Conservation (phyloP, 2,329 filamentous ascomycete species). For the Alternaria sp. region DNA sequence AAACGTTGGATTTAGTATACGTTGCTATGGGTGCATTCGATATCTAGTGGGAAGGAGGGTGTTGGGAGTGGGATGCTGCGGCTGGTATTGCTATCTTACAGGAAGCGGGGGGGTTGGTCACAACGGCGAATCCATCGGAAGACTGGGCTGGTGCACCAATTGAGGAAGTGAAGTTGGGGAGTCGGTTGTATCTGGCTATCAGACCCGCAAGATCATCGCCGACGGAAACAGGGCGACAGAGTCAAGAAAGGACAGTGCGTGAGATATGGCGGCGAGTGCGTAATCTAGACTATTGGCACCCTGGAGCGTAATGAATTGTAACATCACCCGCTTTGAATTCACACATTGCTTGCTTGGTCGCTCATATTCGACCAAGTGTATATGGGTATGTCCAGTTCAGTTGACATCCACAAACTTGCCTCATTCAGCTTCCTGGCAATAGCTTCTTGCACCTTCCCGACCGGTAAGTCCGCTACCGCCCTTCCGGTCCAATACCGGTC, state of each 20-base stretch:
- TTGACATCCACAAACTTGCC: conserved; percentile 31
- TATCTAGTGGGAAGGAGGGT: conserved; percentile 85
- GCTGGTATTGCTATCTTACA: conserved; percentile 76
- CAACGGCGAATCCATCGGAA: conserved; percentile 74
- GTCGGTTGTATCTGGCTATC: conserved; percentile 75
- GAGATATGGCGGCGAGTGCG: conserved; percentile 77
- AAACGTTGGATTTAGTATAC: conserved; percentile 77
- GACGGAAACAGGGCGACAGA: conserved; percentile 69
- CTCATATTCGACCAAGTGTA: background rate
- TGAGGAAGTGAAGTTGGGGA: conserved; percentile 68
- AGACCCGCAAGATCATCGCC: conserved; percentile 69
- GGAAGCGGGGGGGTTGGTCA: conserved; percentile 77
- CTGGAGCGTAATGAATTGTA: conserved; percentile 56
- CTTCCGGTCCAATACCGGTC: conserved; percentile 69
- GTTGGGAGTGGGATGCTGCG: conserved; percentile 85
- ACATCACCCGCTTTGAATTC: background rate
- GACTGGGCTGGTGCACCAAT: conserved; percentile 65
- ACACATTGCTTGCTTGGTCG: background rate
- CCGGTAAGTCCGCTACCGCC: conserved; percentile 65
- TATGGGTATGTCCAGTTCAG: background rate
- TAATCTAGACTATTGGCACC: conserved; percentile 71
- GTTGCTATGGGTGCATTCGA: conserved; percentile 78
- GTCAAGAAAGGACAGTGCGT: conserved; percentile 73
- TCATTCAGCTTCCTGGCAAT: conserved; percentile 52
- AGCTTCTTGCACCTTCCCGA: conserved; percentile 66